Evolutionary conservation across 2,329 filamentous ascomycete genomes (phyloP).

Genomic region (Seiridium unicorne): DNA sequence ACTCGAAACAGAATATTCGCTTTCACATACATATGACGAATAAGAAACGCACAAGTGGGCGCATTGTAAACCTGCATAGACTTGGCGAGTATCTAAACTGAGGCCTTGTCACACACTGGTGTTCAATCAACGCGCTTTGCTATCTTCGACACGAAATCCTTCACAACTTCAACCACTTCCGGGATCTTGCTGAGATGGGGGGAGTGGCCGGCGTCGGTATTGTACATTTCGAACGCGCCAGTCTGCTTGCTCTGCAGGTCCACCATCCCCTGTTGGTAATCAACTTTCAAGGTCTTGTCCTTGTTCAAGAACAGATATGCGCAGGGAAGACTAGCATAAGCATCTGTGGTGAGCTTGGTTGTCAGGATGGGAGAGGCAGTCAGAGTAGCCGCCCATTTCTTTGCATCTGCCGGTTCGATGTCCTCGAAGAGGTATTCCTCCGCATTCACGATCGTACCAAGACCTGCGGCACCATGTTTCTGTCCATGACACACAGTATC

Average conservation of each 20-base stretch:
- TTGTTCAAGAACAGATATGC: constrained; percentile 29
- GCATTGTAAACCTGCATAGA: no score
- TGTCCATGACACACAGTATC: not conserved
- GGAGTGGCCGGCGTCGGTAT: constrained; percentile 25
- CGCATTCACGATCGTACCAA: constrained; percentile 20
- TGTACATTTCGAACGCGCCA: constrained; percentile 22
- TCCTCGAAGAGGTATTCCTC: constrained; percentile 22
- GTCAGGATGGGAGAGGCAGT: constrained; percentile 25
- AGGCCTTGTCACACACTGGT: no score
- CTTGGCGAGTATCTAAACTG: no score
- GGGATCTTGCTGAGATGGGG: constrained; percentile 30
- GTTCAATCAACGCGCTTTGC: no score
- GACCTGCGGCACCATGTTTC: constrained; percentile 15
- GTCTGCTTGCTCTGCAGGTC: constrained; percentile 21
- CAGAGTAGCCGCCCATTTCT: constrained; percentile 20
- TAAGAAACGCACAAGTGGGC: no score
- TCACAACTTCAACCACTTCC: constrained; percentile 18
- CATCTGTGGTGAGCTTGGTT: constrained; percentile 26
- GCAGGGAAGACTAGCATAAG: constrained; percentile 28
- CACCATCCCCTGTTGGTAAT: constrained; percentile 30
- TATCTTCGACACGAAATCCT: constrained; percentile 16
- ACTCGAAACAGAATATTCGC: no score
- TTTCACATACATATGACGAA: no score
- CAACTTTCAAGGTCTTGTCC: constrained; percentile 25
- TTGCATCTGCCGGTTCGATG: constrained; percentile 18